These are phyloP conservation scores for Pyronema omphalodes DNA, from an alignment of 495 filamentous ascomycete genomes.

Conservation along the genomic window DNA sequence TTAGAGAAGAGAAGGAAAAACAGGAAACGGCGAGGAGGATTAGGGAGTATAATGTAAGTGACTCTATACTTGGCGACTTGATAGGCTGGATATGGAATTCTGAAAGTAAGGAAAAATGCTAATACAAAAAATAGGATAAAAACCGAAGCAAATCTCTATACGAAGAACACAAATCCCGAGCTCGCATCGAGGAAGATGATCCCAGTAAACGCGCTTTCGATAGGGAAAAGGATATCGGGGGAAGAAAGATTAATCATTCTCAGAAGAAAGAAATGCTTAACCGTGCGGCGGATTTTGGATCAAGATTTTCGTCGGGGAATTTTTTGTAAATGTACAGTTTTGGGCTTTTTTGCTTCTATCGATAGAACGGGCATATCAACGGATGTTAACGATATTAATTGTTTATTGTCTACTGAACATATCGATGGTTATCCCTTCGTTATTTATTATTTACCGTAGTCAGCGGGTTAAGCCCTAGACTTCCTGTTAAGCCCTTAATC, in stretches of 20 bases:
- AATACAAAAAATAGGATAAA: constrained; percentile 30
- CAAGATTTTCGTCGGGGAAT: constrained; percentile 60
- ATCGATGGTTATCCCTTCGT: no score
- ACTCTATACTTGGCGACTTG: not conserved
- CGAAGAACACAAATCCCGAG: constrained; percentile 37
- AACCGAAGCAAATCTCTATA: constrained; percentile 45
- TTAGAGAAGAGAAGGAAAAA: constrained; percentile 25
- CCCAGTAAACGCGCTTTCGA: constrained; percentile 80
- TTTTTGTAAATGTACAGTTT: constrained; percentile 45
- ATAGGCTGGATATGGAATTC: not conserved
- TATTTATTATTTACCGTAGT: no score
- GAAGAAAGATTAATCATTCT: constrained; percentile 48
- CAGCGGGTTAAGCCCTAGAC: no score
- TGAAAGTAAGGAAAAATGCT: not conserved
- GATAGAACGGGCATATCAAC: no score
- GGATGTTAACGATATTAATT: no score
- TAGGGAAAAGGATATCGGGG: constrained; percentile 82
- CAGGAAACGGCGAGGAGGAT: constrained; percentile 37
- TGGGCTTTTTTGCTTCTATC: no score
- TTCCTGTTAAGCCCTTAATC: no score
- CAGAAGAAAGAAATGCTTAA: constrained; percentile 66
- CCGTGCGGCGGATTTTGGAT: constrained; percentile 64
- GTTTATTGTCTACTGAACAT: no score
- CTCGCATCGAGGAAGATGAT: constrained; percentile 55
- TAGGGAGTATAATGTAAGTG: constrained; percentile 38